Evolutionary conservation across 805 yeast genomes (phyloP).

Genomic region (Candida vartiovaarae): DNA sequence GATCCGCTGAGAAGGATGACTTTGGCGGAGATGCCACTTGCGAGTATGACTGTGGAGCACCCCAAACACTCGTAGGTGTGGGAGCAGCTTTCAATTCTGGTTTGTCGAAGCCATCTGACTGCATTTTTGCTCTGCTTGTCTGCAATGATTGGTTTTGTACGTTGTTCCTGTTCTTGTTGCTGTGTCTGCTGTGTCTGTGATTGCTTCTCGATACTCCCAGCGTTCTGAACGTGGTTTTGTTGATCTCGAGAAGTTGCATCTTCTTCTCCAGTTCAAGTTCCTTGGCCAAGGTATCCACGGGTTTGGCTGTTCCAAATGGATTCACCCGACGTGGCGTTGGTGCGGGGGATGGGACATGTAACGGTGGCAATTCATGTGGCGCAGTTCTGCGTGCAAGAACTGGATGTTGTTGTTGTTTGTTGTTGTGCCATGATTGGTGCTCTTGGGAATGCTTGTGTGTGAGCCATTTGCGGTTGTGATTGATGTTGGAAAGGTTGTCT

Average conservation of each 20-base stretch:
- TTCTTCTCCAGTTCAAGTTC: conserved; percentile 55
- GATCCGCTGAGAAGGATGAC: conserved; percentile 4
- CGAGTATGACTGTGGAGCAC: conserved; percentile 1
- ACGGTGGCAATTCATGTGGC: conserved; percentile 12
- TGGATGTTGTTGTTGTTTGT: background rate
- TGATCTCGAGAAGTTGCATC: conserved; percentile 35
- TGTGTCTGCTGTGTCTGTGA: background rate
- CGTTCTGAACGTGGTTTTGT: conserved; percentile 32
- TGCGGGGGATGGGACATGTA: conserved; percentile 14
- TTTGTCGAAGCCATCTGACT: background rate
- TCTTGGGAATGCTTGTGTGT: no score
- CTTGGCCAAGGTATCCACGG: conserved; percentile 68
- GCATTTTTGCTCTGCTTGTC: background rate
- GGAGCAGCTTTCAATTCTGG: conserved; percentile 10
- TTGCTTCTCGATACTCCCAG: conserved; percentile 11
- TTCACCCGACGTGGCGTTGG: conserved; percentile 37
- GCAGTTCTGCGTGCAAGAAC: background rate
- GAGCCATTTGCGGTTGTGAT: no score
- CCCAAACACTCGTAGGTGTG: conserved; percentile 13
- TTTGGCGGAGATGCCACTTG: conserved; percentile 13
- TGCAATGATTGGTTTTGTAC: background rate
- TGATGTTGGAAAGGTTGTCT: background rate
- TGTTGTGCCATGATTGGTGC: no score
- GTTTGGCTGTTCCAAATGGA: conserved; percentile 83
- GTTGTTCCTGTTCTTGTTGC: background rate